These are phyloP conservation scores for Echium plantagineum DNA, from an alignment of 257 asterid genomes.

Conservation along the genomic window DNA sequence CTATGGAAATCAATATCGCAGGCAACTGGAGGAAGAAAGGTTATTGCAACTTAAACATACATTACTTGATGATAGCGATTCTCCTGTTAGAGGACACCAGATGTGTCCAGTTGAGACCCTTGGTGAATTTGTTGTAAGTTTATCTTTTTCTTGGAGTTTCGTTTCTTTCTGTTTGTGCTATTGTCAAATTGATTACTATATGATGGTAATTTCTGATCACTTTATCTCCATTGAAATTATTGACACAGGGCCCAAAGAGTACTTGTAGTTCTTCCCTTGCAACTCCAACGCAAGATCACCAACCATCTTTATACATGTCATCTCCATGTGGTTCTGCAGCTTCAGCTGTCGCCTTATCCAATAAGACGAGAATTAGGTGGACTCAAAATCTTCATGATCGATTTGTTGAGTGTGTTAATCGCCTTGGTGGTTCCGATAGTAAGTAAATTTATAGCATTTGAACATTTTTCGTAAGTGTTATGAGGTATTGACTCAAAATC, in stretches of 20 bases:
- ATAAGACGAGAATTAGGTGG: constrained; percentile 77
- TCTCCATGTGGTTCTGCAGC: constrained; percentile 18
- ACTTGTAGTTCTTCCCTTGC: constrained; percentile 22
- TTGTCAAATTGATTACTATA: not conserved
- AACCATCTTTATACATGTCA: constrained; percentile 20
- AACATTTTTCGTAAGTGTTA: not conserved
- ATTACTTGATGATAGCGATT: constrained; percentile 45
- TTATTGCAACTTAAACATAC: constrained; percentile 39
- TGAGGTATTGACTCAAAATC: constrained; percentile 9
- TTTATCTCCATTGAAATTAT: not conserved
- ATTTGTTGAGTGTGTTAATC: constrained; percentile 67
- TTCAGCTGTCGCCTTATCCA: constrained; percentile 20
- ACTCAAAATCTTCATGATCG: constrained; percentile 81
- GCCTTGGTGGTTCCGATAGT: constrained; percentile 89
- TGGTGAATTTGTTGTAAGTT: constrained; percentile 43
- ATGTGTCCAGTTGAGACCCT: constrained; percentile 18
- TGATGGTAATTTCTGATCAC: not conserved
- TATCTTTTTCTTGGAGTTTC: not conserved
- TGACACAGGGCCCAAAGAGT: constrained; percentile 27
- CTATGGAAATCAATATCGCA: constrained; percentile 29
- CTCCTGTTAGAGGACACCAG: constrained; percentile 22
- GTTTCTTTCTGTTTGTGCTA: too few species aligned
- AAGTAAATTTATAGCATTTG: constrained; percentile 21
- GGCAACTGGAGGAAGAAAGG: constrained; percentile 40
- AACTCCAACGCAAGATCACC: constrained; percentile 17